Base-by-base conservation (phyloP, 2,329 filamentous ascomycete species). In the Trichoderma sp. region DNA sequence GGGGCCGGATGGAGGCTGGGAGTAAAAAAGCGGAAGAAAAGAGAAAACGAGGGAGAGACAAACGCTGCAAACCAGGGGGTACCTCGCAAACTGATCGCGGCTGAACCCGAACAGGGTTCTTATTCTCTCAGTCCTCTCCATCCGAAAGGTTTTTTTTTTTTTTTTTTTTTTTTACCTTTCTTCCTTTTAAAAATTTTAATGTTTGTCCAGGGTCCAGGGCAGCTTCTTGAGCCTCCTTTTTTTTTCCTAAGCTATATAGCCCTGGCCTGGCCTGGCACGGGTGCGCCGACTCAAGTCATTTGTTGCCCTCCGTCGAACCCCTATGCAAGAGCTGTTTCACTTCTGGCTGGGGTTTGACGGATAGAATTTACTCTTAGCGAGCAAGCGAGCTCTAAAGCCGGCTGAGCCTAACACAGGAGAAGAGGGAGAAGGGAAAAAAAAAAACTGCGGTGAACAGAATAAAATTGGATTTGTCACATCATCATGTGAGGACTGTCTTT, bases 161-260 rank as follows among this genome's bases (percentile, higher is more conserved):
- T 59, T 59, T 18, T 54, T 64, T 16, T 11, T 14, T 26, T 59
- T 59, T 13, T 28, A n/a, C n/a, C n/a, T n/a, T n/a, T n/a, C n/a
- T 8, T 37, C 26, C 54, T 28, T 32, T 24, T 18, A 63, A 64
- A 21, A 28, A 11, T 55, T 43, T 30, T 10, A 24, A 54, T 64
- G 28, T 30, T 4, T 55, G 55, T 37, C 55, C 32, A 58, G 43
- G 46, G 37, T 34, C 18, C 10, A 46, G 30, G 52, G 63, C 63
- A 66, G 11, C 63, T 66, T 66, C 49, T 66, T 66, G 34, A 66
- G 52, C 63, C 63, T 66, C 63, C 52, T 58, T 58, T 49, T 49
- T 49, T 24, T 11, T 21, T n/a, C n/a, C n/a, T 21, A n/a, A n/a
- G 18, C 18, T 65, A 65, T 34, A 30, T n/a, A 46, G 21, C 24